Evolutionary conservation across 257 asterid species (phyloP).

Genomic region (Solanum neorickii): DNA sequence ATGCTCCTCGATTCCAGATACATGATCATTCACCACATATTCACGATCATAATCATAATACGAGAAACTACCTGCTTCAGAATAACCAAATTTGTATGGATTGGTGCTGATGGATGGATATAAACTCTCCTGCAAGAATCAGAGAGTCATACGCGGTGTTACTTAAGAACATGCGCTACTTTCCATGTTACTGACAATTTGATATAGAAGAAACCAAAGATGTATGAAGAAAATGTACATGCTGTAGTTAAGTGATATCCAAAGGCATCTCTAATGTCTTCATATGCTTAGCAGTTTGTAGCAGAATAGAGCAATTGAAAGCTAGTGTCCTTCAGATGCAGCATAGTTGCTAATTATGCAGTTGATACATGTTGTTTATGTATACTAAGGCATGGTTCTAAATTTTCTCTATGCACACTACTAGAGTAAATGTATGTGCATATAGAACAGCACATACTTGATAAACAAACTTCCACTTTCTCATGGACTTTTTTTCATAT

Average conservation of each 20-base stretch:
- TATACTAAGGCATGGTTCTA: background rate
- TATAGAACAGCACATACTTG: background rate
- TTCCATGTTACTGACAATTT: background rate
- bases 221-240: background rate
- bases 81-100: slow-evolving; percentile 52
- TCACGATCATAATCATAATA: slow-evolving; percentile 55
- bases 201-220: background rate
- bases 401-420: background rate
- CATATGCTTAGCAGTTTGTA: background rate
- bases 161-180: background rate
- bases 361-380: background rate
- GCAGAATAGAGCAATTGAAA: background rate
- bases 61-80: slow-evolving; percentile 66
- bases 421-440: background rate
- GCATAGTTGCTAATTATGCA: background rate
- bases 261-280: background rate
- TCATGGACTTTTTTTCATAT: background rate
- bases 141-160: slow-evolving; percentile 1
- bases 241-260: background rate
- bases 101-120: slow-evolving; percentile 50
- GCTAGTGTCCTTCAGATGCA: background rate
- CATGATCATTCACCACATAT: slow-evolving; percentile 35
- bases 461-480: background rate
- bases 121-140: slow-evolving; percentile 50
- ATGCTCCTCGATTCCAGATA: slow-evolving; percentile 29